Evolutionary conservation across 2,329 filamentous ascomycete species (phyloP).

Genomic region (Coniochaeta hoffmannii): DNA sequence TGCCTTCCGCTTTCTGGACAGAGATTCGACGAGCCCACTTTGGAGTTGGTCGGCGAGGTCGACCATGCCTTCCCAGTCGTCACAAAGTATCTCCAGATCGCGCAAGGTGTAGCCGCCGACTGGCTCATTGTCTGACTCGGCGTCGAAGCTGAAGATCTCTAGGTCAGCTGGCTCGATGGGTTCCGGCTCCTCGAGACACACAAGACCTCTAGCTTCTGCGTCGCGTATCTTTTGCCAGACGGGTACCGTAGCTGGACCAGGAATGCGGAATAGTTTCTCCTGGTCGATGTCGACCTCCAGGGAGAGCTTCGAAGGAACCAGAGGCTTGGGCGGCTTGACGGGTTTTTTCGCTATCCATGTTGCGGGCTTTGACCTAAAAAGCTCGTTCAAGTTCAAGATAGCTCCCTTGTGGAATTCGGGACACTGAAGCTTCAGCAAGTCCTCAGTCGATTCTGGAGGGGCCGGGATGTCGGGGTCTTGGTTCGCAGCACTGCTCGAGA

Average conservation of each 20-base stretch:
- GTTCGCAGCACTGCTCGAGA: constrained; percentile 36
- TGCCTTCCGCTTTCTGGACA: constrained; percentile 13
- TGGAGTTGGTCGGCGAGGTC: constrained; percentile 31
- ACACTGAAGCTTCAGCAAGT: constrained; percentile 72
- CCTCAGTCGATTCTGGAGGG: constrained; percentile 61
- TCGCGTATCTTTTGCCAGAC: constrained; percentile 52
- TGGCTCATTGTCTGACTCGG: constrained; percentile 52
- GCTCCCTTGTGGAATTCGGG: constrained; percentile 72
- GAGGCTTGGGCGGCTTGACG: constrained; percentile 67
- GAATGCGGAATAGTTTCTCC: constrained; percentile 76
- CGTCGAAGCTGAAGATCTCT: constrained; percentile 28
- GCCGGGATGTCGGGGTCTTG: constrained; percentile 59
- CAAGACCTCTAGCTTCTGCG: constrained; percentile 38
- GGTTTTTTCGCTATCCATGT: constrained; percentile 74
- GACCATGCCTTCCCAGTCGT: constrained; percentile 71
- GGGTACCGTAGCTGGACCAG: constrained; percentile 45
- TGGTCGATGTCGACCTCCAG: constrained; percentile 82
- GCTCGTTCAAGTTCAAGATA: constrained; percentile 70
- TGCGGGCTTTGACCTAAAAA: constrained; percentile 75
- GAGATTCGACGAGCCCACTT: constrained; percentile 11
- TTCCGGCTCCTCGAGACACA: constrained; percentile 33
- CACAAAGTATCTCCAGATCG: constrained; percentile 78
- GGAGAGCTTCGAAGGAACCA: constrained; percentile 81
- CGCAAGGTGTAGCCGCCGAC: constrained; percentile 69
- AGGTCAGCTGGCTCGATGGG: constrained; percentile 34